Conservation (phyloP, 805 yeast genomes). For the Myxozyma kluyveri region DNA sequence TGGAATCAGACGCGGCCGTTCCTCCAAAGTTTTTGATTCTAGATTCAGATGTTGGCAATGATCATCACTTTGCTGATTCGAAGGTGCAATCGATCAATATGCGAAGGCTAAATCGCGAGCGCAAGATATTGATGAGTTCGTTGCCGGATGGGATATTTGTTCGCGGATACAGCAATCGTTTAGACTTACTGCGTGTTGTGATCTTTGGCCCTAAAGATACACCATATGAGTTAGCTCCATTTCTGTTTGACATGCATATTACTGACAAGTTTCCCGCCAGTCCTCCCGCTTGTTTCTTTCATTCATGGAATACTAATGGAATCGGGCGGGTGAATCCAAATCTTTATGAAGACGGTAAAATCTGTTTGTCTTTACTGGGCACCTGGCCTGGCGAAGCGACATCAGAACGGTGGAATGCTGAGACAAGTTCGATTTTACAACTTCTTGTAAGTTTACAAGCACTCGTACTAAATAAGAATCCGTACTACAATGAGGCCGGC, state of each 20-base stretch:
- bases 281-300: conserved; percentile 26
- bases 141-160: conserved; percentile 28
- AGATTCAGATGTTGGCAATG: conserved; percentile 11
- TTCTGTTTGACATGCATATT: conserved; percentile 25
- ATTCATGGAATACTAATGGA: conserved; percentile 31
- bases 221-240: conserved; percentile 29
- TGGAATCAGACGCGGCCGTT: conserved; percentile 1
- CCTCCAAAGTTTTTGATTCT: conserved; percentile 16
- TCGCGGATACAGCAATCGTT: conserved; percentile 22
- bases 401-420: conserved; percentile 25
- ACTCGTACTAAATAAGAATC: conserved; percentile 24
- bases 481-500: conserved; percentile 29
- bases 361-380: conserved; percentile 28
- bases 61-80: conserved; percentile 13
- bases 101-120: conserved; percentile 24
- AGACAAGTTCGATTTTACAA: conserved; percentile 25
- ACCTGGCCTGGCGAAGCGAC: conserved; percentile 29
- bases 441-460: conserved; percentile 25
- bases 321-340: conserved; percentile 29
- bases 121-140: conserved; percentile 22
- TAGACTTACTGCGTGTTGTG: conserved; percentile 25
- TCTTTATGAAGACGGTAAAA: conserved; percentile 28
- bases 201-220: conserved; percentile 27
- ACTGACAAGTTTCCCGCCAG: conserved; percentile 15
- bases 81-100: conserved; percentile 9